Conservation (phyloP, 768 basidiomycete species). For the Daedalea quercina region DNA sequence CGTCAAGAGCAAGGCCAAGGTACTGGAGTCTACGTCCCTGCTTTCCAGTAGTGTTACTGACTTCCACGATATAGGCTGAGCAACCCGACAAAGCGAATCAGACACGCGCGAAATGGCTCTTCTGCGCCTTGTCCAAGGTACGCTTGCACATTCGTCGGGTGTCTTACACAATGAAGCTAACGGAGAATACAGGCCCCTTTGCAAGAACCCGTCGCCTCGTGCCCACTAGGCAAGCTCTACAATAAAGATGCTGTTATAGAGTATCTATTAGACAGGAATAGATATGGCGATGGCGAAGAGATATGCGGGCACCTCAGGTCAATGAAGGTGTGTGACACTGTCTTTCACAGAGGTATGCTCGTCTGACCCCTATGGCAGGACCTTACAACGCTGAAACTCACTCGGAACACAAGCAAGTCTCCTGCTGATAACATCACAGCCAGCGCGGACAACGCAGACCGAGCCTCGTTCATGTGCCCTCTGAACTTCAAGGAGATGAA, state of each 20-base stretch:
- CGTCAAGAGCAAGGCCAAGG: slow-evolving; percentile 68
- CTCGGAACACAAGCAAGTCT: slow-evolving; percentile 49
- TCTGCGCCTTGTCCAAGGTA: slow-evolving; percentile 94
- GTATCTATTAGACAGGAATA: slow-evolving; percentile 73
- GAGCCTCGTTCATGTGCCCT: slow-evolving; percentile 81
- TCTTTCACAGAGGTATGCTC: not conserved
- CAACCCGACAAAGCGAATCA: slow-evolving; percentile 90
- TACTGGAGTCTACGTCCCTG: slow-evolving; percentile 17
- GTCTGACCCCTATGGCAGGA: slow-evolving; percentile 46
- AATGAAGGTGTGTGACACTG: slow-evolving; percentile 62
- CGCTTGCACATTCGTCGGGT: slow-evolving; percentile 8
- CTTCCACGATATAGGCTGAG: slow-evolving; percentile 46
- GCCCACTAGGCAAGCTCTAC: slow-evolving; percentile 89
- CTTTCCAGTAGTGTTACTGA: not conserved
- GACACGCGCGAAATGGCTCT: slow-evolving; percentile 81
- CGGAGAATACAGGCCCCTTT: slow-evolving; percentile 55
- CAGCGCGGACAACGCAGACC: slow-evolving; percentile 37
- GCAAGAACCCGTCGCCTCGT: slow-evolving; percentile 85
- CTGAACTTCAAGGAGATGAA: slow-evolving; percentile 94
- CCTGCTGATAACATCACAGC: slow-evolving; percentile 24
- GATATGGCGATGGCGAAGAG: slow-evolving; percentile 85
- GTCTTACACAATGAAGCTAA: not conserved
- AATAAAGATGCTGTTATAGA: slow-evolving; percentile 95
- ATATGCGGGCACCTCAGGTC: slow-evolving; percentile 92
- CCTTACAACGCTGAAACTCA: slow-evolving; percentile 76